Evolutionary conservation across 169 alveolate genomes (phyloP), one percentile per base, ranked within the genome.

Genomic region (Blepharisma undulans): DNA sequence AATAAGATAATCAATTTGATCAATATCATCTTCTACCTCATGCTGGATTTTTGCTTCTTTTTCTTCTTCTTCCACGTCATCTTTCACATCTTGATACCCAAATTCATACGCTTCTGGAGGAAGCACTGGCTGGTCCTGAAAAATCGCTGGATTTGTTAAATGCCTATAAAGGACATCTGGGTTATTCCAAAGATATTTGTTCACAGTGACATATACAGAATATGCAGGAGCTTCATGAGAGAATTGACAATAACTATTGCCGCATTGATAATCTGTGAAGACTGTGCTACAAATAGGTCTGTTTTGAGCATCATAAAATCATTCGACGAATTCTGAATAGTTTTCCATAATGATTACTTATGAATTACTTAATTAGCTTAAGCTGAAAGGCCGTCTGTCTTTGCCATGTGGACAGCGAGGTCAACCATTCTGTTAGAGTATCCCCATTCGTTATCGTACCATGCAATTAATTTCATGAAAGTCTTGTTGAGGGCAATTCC

Each of bases 391-490:
- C 87, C 87, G 61, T 79, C 87, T 21, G 61, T 79, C 61, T 79
- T 79, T 0, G 87, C 87, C 87, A 79, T 79, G 61, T 79, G 87
- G 71, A 29, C 30, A 79, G 61, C 71, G 60, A 99, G 95, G 94
- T 99, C 99, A 33, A 98, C 97, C 87, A 99, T 95, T 91, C 99
- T 97, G 96, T 99, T 98, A 89, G 99, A 98, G 97, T 98, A 98
- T 77, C 99, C 99, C 99, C 99, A 99, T 96, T 98, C 99, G 95
- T 98, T 98, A 96, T 98, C 99, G 94, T 99, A 99, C 99, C 99
- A 99, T 72, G 99, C 97, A 76, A 99, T 99, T 59, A 99, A 97
- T 98, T 99, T 99, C 92, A 98, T 99, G 96, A 99, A 99, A 90
- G 97, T 98, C 93, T 97, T 98, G 97, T 97, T 98, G 85, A 99